Base-by-base conservation (phyloP, 2,329 filamentous ascomycete genomes). In the Fusarium burgessii region DNA sequence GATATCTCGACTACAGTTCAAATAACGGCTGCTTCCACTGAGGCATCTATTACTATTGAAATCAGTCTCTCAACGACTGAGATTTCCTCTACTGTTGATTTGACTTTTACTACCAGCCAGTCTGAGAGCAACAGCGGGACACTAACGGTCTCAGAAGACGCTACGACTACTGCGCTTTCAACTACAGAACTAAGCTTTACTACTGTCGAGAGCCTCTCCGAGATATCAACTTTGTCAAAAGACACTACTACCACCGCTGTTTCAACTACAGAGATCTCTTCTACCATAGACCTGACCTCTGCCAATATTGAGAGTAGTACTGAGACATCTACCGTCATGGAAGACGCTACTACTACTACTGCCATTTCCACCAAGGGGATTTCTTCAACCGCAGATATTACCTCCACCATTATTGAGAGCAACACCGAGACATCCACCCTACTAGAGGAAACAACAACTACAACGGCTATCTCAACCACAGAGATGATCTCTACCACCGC, bases 1-100 rank as follows among this genome's bases (percentile, higher is more conserved):
- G 25, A 10, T 2, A 7, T 6, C 0, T 1, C 27, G 17, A 46
- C 5, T 14, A 46, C 17, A 0, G 7, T n/a, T 3, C 23, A n/a
- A 5, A 5, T 3, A 0, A 10, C 25, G 17, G n/a, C 17, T 7
- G 1, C 7, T 29, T n/a, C 3, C 25, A 11, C 25, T 18, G n/a
- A n/a, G 23, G 8, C 17, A 18, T 18, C 3, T 13, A 27, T 15
- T 45, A 25, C 20, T 25, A 23, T 23, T 23, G 20, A 11, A 7
- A 15, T 14, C 6, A 7, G 15, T 3, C 41, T 17, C 41, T 12
- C 41, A 17, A 27, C 7, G 42, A 27, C 1, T 5, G 4, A 18
- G 4, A 1, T 13, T 45, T 27, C 42, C 15, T 18, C 11, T 45
- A 18, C 3, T 27, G 42, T 7, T 18, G 23, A 18, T 7, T 45